Evolutionary conservation across 441 rosid genomes (phyloP).

Genomic region (Aleurites moluccanus): DNA sequence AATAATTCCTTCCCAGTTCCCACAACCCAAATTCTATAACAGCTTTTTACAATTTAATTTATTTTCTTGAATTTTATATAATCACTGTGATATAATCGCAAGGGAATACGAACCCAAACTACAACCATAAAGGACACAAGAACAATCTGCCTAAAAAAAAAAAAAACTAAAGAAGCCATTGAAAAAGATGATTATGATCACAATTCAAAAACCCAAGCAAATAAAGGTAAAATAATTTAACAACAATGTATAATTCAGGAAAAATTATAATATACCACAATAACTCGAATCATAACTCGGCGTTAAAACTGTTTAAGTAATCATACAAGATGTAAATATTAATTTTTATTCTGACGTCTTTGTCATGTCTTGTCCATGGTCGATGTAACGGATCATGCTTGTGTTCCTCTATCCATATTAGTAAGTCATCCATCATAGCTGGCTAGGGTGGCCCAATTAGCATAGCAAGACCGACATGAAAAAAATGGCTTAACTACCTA

Average conservation of each 20-base stretch:
- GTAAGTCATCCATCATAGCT: background rate
- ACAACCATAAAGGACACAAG: too few relatives aligned
- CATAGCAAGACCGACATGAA: background rate
- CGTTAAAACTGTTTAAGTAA: background rate
- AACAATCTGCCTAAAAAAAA: background rate
- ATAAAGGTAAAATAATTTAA: background rate
- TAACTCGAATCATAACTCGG: background rate
- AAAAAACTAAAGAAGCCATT: background rate
- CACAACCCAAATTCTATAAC: too few relatives aligned
- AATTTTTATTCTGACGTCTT: background rate
- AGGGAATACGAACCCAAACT: too few relatives aligned
- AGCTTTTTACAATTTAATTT: background rate
- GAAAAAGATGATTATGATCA: background rate
- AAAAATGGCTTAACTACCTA: background rate
- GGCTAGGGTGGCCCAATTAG: background rate
- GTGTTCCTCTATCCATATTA: background rate
- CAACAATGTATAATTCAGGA: background rate
- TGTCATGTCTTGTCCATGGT: constrained; percentile 1
- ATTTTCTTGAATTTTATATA: background rate
- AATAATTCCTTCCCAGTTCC: background rate
- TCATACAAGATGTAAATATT: background rate
- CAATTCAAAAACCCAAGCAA: background rate
- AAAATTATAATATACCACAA: background rate
- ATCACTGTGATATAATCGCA: too few relatives aligned
- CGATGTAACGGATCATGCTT: background rate